phyloP scores from a whole-genome alignment of 495 filamentous ascomycete species.

The Penicillium diatomitis region DNA sequence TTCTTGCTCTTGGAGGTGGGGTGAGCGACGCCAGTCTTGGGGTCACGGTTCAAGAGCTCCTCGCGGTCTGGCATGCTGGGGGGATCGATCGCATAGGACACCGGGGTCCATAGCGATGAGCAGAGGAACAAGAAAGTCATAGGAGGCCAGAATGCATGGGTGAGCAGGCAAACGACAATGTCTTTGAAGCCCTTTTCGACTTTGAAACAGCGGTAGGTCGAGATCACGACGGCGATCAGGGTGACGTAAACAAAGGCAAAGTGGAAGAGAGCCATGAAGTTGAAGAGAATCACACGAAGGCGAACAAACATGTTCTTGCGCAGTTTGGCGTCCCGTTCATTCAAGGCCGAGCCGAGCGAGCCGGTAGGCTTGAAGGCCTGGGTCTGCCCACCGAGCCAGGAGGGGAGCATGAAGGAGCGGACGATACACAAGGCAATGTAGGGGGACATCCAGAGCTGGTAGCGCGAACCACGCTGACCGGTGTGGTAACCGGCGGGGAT shows the following conservation, averaged over 20 bases:
- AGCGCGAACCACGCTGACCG: slow-evolving; percentile 31
- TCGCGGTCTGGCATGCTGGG: slow-evolving; percentile 35
- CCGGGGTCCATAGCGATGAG: slow-evolving; percentile 30
- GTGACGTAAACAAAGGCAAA: slow-evolving; percentile 32
- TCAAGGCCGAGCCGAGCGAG: slow-evolving; percentile 21
- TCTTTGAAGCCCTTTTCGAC: slow-evolving; percentile 15
- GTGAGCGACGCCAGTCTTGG: slow-evolving; percentile 37
- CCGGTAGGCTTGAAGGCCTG: slow-evolving; percentile 31
- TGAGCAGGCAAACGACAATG: slow-evolving; percentile 31
- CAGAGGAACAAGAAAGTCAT: slow-evolving; percentile 29
- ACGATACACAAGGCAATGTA: slow-evolving; percentile 35
- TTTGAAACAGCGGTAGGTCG: slow-evolving; percentile 27
- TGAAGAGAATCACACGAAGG: slow-evolving; percentile 22
- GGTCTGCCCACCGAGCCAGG: slow-evolving; percentile 29
- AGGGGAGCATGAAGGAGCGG: slow-evolving; percentile 36
- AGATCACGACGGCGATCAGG: slow-evolving; percentile 26
- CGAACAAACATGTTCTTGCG: slow-evolving; percentile 23
- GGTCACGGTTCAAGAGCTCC: slow-evolving; percentile 31
- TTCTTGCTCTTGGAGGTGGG: slow-evolving; percentile 35
- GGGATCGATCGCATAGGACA: slow-evolving; percentile 36
- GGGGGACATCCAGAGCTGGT: slow-evolving; percentile 38
- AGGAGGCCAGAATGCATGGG: slow-evolving; percentile 42
- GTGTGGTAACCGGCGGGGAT: slow-evolving; percentile 37
- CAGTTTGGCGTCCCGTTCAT: slow-evolving; percentile 25
- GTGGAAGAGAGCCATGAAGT: slow-evolving; percentile 30